Conservation (phyloP, 1,139 yeast genomes). For the Yamadazyma atmosphaerica region DNA sequence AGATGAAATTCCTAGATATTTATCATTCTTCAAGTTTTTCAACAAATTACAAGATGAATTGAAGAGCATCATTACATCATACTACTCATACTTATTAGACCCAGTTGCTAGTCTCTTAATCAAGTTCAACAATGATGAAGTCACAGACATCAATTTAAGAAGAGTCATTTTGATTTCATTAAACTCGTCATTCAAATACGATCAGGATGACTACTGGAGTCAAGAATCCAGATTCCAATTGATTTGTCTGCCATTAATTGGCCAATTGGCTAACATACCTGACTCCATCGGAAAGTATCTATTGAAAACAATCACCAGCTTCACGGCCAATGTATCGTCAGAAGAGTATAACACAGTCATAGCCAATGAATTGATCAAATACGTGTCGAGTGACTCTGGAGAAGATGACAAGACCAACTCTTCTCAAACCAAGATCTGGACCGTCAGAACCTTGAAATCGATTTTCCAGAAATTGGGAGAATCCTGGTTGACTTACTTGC, state of each 20-base stretch:
- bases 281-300: slow-evolving; percentile 71
- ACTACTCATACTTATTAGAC: slow-evolving; percentile 83
- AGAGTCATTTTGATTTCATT: slow-evolving; percentile 72
- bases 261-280: slow-evolving; percentile 67
- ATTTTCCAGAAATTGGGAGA: slow-evolving; percentile 93
- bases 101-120: slow-evolving; percentile 58
- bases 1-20: slow-evolving; percentile 52
- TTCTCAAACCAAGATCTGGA: slow-evolving; percentile 66
- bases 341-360: slow-evolving; percentile 73
- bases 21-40: slow-evolving; percentile 84
- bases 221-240: slow-evolving; percentile 80
- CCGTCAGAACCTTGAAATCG: slow-evolving; percentile 73
- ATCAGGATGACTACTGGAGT: slow-evolving; percentile 94
- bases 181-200: slow-evolving; percentile 79
- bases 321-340: slow-evolving; percentile 72
- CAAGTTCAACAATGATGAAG: slow-evolving; percentile 42
- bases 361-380: slow-evolving; percentile 38
- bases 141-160: slow-evolving; percentile 59
- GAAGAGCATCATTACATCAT: slow-evolving; percentile 84
- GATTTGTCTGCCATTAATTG: slow-evolving; percentile 59
- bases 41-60: slow-evolving; percentile 80
- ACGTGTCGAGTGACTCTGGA: slow-evolving; percentile 37
- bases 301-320: slow-evolving; percentile 75
- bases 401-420: no score
- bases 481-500: slow-evolving; percentile 87